A percentile compares a stretch with the other conserved stretches of the same genome.
Evolutionary conservation across 768 basidiomycete genomes (phyloP).

Genomic region (Pseudohyphozyma bogoriensis): DNA sequence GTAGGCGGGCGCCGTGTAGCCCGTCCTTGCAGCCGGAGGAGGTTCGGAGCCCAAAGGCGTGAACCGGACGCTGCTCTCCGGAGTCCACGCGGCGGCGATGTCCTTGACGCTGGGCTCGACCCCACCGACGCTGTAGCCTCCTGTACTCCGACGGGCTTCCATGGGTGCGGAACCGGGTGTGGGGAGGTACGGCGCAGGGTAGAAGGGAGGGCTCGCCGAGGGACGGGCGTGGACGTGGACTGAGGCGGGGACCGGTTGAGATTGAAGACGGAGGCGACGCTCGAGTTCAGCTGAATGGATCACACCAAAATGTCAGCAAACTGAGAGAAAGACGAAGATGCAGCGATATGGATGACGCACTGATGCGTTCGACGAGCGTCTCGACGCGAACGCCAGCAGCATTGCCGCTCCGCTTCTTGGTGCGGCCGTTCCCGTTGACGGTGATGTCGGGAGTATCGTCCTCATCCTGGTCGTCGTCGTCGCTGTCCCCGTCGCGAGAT

Average conservation of each 20-base stretch:
- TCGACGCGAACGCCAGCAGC: not conserved
- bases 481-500: not conserved
- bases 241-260: conserved; percentile 3
- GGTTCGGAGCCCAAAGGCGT: not conserved
- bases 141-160: not conserved
- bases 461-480: not conserved
- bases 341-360: too few relatives aligned
- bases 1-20: not conserved
- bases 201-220: conserved; percentile 1
- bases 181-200: not conserved
- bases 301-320: too few relatives aligned
- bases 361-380: conserved; percentile 1
- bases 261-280: conserved; percentile 8
- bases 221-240: not conserved
- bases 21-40: not conserved
- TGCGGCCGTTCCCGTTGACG: too few relatives aligned
- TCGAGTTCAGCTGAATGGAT: conserved; percentile 11
- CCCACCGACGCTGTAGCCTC: not conserved
- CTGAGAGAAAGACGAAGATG: not conserved
- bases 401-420: too few relatives aligned
- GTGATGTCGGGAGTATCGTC: too few relatives aligned
- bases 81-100: not conserved
- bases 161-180: too few relatives aligned
- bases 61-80: not conserved
- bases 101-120: not conserved